Evolutionary conservation across 164 flowering plant species (phyloP).

Genomic region (Vitis riparia): DNA sequence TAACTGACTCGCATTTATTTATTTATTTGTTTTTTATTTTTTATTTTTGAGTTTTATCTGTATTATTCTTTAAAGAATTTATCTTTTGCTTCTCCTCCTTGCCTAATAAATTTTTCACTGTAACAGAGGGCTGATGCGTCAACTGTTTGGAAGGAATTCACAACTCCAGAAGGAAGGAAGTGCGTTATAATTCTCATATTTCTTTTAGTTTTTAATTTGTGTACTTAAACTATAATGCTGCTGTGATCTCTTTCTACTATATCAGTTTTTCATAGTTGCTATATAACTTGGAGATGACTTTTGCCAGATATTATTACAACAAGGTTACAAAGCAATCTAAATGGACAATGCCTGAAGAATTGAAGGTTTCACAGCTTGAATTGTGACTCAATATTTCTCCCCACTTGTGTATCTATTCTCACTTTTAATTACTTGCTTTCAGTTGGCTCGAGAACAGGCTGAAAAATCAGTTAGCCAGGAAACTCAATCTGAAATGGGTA

Average conservation of each 20-base stretch:
- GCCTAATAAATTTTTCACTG: constrained; percentile 5
- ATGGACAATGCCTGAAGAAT: constrained; percentile 92
- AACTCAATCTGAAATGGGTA: constrained; percentile 30
- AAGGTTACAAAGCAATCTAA: constrained; percentile 83
- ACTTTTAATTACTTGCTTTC: constrained; percentile 18
- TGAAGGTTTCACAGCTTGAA: constrained; percentile 56
- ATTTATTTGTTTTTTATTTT: no score
- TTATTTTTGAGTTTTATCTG: no score
- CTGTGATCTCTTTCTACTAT: not conserved
- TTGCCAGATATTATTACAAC: constrained; percentile 82
- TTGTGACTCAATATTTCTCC: not conserved
- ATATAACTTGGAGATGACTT: constrained; percentile 1
- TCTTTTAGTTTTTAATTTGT: not conserved
- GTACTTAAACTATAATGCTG: not conserved
- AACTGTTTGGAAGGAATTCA: constrained; percentile 94
- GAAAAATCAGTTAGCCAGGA: constrained; percentile 46
- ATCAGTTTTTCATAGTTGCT: not conserved
- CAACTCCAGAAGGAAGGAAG: constrained; percentile 87
- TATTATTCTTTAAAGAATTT: no score
- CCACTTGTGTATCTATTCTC: not conserved
- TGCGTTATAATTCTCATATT: constrained; percentile 25
- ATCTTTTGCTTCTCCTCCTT: not conserved
- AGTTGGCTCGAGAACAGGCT: constrained; percentile 95
- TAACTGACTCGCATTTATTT: no score
- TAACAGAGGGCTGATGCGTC: constrained; percentile 98